These are phyloP conservation scores for Clitopilus passeckerianus DNA, from an alignment of 768 basidiomycete genomes.

Conservation along the genomic window DNA sequence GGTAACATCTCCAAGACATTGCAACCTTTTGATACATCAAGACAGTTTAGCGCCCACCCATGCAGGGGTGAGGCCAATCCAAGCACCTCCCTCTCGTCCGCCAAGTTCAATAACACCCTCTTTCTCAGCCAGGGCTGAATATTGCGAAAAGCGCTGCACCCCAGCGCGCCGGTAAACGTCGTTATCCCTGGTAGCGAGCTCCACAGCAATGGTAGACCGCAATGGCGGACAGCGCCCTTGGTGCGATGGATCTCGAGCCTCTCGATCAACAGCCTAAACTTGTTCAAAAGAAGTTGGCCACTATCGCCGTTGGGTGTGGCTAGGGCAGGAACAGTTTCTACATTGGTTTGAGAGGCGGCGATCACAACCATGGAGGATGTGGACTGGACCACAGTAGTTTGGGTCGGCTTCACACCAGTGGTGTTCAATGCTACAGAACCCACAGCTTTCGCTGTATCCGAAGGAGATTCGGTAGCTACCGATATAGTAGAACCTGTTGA, in stretches of 20 bases:
- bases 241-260: conserved; percentile 22
- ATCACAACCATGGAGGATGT: background rate
- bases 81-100: conserved; percentile 27
- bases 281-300: conserved; percentile 6
- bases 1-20: background rate
- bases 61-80: conserved; percentile 31
- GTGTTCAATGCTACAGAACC: background rate
- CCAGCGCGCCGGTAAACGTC: conserved; percentile 32
- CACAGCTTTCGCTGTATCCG: background rate
- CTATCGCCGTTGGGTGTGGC: background rate
- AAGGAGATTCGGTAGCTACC: background rate
- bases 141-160: conserved; percentile 35
- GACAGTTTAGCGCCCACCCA: conserved; percentile 15
- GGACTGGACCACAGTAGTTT: background rate
- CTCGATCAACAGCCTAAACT: conserved; percentile 30
- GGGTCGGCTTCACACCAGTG: background rate
- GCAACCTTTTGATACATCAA: conserved; percentile 3
- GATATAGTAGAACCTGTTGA: background rate
- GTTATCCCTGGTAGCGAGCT: conserved; percentile 21
- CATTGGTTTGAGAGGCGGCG: conserved; percentile 6
- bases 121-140: conserved; percentile 30
- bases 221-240: conserved; percentile 25
- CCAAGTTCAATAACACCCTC: conserved; percentile 35
- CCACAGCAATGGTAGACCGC: conserved; percentile 30
- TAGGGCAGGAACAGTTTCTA: background rate